phyloP scores from a whole-genome alignment of 2,329 filamentous ascomycete genomes.

The Didymella glomerata region DNA sequence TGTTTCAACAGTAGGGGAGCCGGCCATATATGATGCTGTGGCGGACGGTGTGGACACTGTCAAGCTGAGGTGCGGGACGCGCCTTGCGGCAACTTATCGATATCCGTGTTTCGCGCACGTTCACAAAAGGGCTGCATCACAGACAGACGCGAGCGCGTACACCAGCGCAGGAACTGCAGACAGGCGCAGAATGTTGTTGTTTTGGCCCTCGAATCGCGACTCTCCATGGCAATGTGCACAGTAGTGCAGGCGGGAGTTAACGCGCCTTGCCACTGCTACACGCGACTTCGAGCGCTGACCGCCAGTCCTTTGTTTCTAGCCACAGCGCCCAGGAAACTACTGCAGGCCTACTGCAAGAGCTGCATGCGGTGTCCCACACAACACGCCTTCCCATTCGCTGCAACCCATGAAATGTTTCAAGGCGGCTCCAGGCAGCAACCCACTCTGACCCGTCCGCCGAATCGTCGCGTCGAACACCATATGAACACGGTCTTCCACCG shows the following conservation, averaged over 20 bases:
- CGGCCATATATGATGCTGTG: conserved; percentile 23
- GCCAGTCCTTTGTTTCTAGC: conserved; percentile 42
- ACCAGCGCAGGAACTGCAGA: conserved; percentile 28
- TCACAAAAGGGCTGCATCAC: conserved; percentile 8
- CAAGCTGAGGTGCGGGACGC: conserved; percentile 22
- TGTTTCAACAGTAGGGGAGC: conserved; percentile 18
- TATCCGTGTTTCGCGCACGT: conserved; percentile 27
- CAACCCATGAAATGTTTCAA: conserved; percentile 44
- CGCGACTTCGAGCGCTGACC: conserved; percentile 33
- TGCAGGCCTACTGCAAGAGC: conserved; percentile 46
- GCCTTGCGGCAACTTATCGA: conserved; percentile 31
- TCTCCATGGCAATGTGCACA: conserved; percentile 29
- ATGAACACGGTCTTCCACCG: conserved; percentile 51
- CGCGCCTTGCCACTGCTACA: conserved; percentile 27
- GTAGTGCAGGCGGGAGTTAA: conserved; percentile 24
- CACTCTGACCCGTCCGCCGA: conserved; percentile 39
- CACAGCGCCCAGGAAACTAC: conserved; percentile 32
- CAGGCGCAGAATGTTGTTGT: conserved; percentile 35
- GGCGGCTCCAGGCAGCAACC: conserved; percentile 33
- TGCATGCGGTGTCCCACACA: conserved; percentile 29
- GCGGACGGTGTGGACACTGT: conserved; percentile 20
- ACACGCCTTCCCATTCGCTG: conserved; percentile 34
- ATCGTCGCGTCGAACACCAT: conserved; percentile 52
- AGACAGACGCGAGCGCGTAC: conserved; percentile 34
- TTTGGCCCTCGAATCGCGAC: conserved; percentile 42